A percentile compares a stretch with the other conserved stretches of the same genome.
Conservation (phyloP, 169 alveolate species). For the Neospora caninum region DNA sequence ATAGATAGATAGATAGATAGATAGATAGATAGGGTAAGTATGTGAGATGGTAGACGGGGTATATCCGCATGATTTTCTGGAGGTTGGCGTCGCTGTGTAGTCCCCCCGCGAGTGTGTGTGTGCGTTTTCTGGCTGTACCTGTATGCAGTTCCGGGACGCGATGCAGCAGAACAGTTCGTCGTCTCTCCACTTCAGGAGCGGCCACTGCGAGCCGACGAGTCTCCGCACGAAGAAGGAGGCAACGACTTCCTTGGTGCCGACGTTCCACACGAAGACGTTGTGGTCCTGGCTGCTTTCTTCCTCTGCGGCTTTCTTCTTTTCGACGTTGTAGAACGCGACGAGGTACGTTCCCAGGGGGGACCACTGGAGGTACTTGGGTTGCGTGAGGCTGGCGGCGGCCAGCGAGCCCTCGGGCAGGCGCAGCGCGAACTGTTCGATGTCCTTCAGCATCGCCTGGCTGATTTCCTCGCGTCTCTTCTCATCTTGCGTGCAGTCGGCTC, state of each 20-base stretch:
- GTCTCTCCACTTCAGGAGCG: constrained; percentile 67
- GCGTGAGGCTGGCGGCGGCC: constrained; percentile 30
- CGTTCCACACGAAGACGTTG: constrained; percentile 65
- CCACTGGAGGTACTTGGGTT: constrained; percentile 56
- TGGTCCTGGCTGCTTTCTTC: constrained; percentile 35
- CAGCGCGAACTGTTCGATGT: constrained; percentile 16
- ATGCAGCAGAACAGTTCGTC: constrained; percentile 68
- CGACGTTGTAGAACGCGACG: constrained; percentile 25
- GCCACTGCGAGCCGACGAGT: constrained; percentile 55
- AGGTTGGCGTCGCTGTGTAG: too few relatives aligned
- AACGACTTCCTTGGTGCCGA: constrained; percentile 30
- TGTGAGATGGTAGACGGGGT: too few relatives aligned
- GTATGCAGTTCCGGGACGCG: constrained; percentile 27
- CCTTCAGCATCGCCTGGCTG: constrained; percentile 38
- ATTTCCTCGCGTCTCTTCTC: constrained; percentile 18
- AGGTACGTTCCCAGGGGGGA: constrained; percentile 56
- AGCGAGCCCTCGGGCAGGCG: not conserved
- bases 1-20: too few relatives aligned
- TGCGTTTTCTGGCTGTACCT: too few relatives aligned
- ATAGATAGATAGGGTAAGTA: too few relatives aligned
- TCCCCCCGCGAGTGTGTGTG: too few relatives aligned
- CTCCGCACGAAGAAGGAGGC: constrained; percentile 51
- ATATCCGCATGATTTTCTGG: too few relatives aligned
- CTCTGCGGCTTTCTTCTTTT: not conserved
- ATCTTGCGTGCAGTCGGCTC: not conserved